Base-by-base conservation (phyloP, 352 stramenopile genomes). In the Pythium apleroticum region DNA sequence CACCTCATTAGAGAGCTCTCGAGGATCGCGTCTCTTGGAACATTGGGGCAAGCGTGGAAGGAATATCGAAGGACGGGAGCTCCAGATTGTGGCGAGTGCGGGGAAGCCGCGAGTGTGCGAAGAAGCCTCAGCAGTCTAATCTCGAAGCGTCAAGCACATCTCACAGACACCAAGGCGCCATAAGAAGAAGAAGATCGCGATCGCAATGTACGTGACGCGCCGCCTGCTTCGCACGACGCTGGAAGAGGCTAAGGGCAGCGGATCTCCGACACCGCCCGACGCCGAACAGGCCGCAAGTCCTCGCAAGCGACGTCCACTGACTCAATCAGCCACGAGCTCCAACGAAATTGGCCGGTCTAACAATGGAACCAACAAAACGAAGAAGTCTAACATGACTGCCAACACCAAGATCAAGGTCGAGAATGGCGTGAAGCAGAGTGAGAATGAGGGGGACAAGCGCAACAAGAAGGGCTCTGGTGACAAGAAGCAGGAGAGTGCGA, bases 151-250 rank as follows among this genome's bases (percentile, higher is more conserved):
- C 4, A 30, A 30, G n/a, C 20, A 53, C 20, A 30, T 30, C 46
- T 15, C 20, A 53, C 43, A 27, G n/a, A 52, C 20, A 14, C 46
- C 5, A 6, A 53, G 22, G 22, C 9, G 6, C 17, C 8, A n/a
- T 10, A 15, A n/a, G 22, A 35, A 19, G n/a, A 53, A 35, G 11
- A 46, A 49, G 19, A 5, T 17, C 20, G 52, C 39, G 0, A 90
- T 17, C 20, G 52, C 39, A 0, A 90, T 90, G 82, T 89, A 91
- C 54, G 78, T 89, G 61, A 88, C 82, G 53, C 68, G 80, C 28
- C 72, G 77, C 17, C 68, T 91, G 41, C 56, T 89, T 60, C 80
- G 82, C 52, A 84, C 82, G 54, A 89, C 82, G 55, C 68, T 89
- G 28, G 67, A 73, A 53, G 67, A 69, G 25, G 43, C 41, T 1